Evolutionary conservation across 371 early-diverging fungal genomes (phyloP), one percentile per base, ranked within the genome.

Genomic region (Mucor mucedo): DNA sequence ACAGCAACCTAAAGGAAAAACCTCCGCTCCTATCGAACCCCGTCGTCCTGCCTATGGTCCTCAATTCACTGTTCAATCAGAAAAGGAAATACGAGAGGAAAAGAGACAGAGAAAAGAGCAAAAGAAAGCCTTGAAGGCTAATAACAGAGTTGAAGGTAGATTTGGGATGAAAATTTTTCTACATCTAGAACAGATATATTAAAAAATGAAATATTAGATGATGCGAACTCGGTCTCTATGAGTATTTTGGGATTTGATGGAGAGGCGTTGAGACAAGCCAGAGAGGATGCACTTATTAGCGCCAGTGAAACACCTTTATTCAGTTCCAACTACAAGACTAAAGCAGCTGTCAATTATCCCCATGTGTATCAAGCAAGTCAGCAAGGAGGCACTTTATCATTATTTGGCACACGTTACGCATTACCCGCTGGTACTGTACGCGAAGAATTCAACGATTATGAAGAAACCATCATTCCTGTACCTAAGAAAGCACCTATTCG

Each of bases 381-480:
- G 16, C 70, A 79, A 5, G 84, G 86, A 29, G 79, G 79, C 38
- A 73, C 83, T 7, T 44, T 87, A 47, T 83, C 86, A 3, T 49
- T 82, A 5, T 82, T 89, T 67, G 93, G 95, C 33, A 76, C 87
- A 14, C 77, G 83, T 54, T 90, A 82, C 73, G 77, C 89, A 14
- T 70, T 94, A 39, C 95, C 95, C 5, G 75, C 69, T 35, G 95
- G 94, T 6, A 87, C 92, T 1, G 69, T 63, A 4, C 87, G 88
- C 29, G 74, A 85, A 16, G 89, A 92, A 5, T 69, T 70, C 52
- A 73, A 86, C 66, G 87, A 92, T 60, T 90, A 93, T 63, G 93
- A 94, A 48, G 94, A 94, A 69, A 85, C 93, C 5, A 88, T 82
- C 0, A 89, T 95, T 38, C 95, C 95, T 0, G 82, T 89, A 0